phyloP scores from a whole-genome alignment of 2,329 filamentous ascomycete genomes.

The Thelonectria discophora region DNA sequence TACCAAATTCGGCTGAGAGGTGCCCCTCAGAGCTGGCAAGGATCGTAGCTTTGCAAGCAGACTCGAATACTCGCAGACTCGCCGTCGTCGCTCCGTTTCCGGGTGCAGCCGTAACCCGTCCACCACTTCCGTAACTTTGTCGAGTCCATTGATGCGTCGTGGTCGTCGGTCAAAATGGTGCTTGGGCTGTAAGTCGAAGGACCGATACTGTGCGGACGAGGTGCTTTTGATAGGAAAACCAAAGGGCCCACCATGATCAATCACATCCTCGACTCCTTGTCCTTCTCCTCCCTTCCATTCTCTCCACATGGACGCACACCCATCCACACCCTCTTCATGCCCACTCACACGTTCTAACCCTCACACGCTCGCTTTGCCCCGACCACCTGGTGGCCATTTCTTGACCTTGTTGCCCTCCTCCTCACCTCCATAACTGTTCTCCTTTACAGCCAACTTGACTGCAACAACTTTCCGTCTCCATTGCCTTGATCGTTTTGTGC shows the following conservation, averaged over 20 bases:
- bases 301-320: slow-evolving; percentile 40
- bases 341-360: slow-evolving; percentile 33
- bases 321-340: slow-evolving; percentile 33
- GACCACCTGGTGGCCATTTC: slow-evolving; percentile 31
- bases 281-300: slow-evolving; percentile 44
- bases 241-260: slow-evolving; percentile 32
- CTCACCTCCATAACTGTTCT: slow-evolving; percentile 12
- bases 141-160: background rate
- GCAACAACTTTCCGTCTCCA: slow-evolving; percentile 18
- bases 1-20: slow-evolving; percentile 7
- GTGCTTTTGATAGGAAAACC: slow-evolving; percentile 20
- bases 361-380: slow-evolving; percentile 23
- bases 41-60: background rate
- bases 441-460: slow-evolving; percentile 12
- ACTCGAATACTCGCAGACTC: background rate
- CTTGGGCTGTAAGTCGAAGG: slow-evolving; percentile 7
- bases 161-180: no score
- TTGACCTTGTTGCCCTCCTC: slow-evolving; percentile 26
- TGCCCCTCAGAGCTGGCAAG: background rate
- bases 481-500: slow-evolving; percentile 31
- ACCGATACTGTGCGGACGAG: slow-evolving; percentile 36
- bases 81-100: no score
- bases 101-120: no score
- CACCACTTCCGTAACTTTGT: no score
- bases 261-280: slow-evolving; percentile 39